Evolutionary conservation across 495 filamentous ascomycete genomes (phyloP).

Genomic region (Penicilliopsis zonata): DNA sequence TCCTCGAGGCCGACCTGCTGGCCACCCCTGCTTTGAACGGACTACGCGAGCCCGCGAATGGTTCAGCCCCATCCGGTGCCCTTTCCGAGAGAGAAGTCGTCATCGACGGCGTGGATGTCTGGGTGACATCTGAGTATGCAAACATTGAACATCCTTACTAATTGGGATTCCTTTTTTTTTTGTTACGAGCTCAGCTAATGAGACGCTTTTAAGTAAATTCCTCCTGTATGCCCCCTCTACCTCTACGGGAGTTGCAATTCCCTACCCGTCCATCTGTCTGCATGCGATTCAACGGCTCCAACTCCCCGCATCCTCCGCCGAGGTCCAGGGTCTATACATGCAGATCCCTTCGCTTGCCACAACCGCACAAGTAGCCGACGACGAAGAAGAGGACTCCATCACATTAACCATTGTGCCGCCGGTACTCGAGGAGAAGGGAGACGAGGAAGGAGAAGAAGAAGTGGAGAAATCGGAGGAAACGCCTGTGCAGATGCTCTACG

Average conservation of each 20-base stretch:
- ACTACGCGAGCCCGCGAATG: slow-evolving; percentile 15
- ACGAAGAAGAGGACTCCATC: slow-evolving; percentile 57
- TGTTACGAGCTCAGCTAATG: slow-evolving; percentile 1
- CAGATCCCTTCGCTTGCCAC: slow-evolving; percentile 54
- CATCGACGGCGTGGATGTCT: slow-evolving; percentile 50
- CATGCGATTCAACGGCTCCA: slow-evolving; percentile 69
- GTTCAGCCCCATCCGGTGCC: background rate
- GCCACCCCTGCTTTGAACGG: slow-evolving; percentile 17
- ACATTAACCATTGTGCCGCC: slow-evolving; percentile 64
- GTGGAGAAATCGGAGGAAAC: slow-evolving; percentile 18
- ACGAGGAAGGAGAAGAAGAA: slow-evolving; percentile 18
- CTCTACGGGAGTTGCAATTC: slow-evolving; percentile 58
- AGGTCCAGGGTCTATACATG: slow-evolving; percentile 62
- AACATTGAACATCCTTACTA: slow-evolving; percentile 1
- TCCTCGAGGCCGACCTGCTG: slow-evolving; percentile 30
- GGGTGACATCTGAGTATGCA: slow-evolving; percentile 67
- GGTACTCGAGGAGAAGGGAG: slow-evolving; percentile 3
- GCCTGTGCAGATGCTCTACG: slow-evolving; percentile 49
- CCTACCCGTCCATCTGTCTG: slow-evolving; percentile 77
- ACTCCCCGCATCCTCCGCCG: slow-evolving; percentile 23
- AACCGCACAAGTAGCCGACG: slow-evolving; percentile 33
- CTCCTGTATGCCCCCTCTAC: slow-evolving; percentile 53
- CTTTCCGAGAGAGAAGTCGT: slow-evolving; percentile 22
- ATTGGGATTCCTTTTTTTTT: background rate
- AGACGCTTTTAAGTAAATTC: slow-evolving; percentile 44